Evolutionary conservation across 78 protist species (phyloP).

Genomic region (Pelomyxa schiedti): DNA sequence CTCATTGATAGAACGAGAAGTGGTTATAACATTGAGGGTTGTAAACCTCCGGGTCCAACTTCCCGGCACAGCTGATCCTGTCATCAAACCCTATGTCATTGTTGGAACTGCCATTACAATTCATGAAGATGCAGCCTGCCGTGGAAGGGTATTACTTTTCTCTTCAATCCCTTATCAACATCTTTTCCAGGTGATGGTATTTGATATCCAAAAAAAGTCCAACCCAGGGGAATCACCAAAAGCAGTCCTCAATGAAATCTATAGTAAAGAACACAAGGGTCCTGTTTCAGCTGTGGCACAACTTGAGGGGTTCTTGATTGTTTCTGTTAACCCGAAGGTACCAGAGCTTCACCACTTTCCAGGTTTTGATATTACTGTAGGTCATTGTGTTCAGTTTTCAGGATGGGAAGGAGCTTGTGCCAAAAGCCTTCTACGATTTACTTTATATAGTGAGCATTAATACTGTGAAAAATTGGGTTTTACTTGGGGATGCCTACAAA

Average conservation of each 20-base stretch:
- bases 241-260: not conserved
- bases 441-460: not conserved
- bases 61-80: not conserved
- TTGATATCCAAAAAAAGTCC: no score
- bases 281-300: conserved; percentile 7
- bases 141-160: no score
- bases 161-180: no score
- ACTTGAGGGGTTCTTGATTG: conserved; percentile 10
- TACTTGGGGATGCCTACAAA: conserved; percentile 8
- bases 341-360: no score
- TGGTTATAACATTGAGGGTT: not conserved
- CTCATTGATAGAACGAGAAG: conserved; percentile 2
- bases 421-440: conserved; percentile 6
- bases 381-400: not conserved
- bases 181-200: no score
- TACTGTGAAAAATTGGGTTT: conserved; percentile 5
- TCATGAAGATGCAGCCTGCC: conserved; percentile 2
- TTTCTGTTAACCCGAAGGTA: conserved; percentile 1
- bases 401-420: not conserved
- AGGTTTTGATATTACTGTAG: no score
- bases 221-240: no score
- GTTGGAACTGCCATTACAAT: not conserved
- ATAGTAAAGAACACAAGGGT: conserved; percentile 6
- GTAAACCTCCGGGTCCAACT: not conserved
- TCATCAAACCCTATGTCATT: not conserved